phyloP scores from a whole-genome alignment of 2,329 filamentous ascomycete genomes.

The Cryphonectria naterciae region DNA sequence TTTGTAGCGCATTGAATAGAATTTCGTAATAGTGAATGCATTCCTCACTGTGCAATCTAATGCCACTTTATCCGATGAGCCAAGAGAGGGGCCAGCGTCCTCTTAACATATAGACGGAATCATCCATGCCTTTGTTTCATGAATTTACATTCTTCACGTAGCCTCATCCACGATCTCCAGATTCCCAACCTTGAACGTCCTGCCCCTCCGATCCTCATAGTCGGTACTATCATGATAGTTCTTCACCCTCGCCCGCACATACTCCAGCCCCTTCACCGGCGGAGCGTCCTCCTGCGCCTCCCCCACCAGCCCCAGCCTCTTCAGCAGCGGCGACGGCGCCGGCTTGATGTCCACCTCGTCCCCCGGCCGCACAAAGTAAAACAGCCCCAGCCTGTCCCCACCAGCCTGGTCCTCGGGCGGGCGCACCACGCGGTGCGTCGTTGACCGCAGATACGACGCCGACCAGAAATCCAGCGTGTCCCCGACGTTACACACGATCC shows the following conservation, averaged over 20 bases:
- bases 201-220: slow-evolving; percentile 44
- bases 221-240: slow-evolving; percentile 45
- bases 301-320: slow-evolving; percentile 36
- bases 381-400: slow-evolving; percentile 39
- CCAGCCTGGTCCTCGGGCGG: slow-evolving; percentile 41
- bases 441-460: slow-evolving; percentile 39
- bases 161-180: slow-evolving; percentile 47
- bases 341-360: slow-evolving; percentile 38
- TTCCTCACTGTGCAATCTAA: background rate
- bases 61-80: background rate
- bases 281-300: slow-evolving; percentile 27
- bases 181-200: slow-evolving; percentile 44
- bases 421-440: slow-evolving; percentile 41
- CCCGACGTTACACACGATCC: slow-evolving; percentile 50
- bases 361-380: slow-evolving; percentile 45
- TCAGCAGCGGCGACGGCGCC: slow-evolving; percentile 37
- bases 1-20: background rate
- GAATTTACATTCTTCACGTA: slow-evolving; percentile 16
- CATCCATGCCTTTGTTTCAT: too few relatives aligned
- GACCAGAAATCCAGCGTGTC: slow-evolving; percentile 40
- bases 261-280: slow-evolving; percentile 44
- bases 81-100: too few relatives aligned
- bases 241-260: slow-evolving; percentile 46
- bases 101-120: too few relatives aligned
- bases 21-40: background rate